Conservation (phyloP, 1,284 basidiomycete genomes). For the Ustilago cynodontis region DNA sequence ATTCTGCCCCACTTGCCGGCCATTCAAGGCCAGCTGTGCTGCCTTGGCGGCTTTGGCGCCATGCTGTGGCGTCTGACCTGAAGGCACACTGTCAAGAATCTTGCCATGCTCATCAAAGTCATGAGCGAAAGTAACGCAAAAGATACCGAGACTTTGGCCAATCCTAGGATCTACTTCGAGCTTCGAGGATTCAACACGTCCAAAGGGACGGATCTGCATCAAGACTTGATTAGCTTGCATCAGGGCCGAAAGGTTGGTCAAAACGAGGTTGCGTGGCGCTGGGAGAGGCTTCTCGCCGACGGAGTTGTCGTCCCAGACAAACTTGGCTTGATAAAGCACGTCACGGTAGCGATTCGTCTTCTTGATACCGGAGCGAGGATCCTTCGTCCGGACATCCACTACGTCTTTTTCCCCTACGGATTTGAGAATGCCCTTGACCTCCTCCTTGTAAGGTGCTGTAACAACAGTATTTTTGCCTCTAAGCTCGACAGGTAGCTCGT, state of each 20-base stretch:
- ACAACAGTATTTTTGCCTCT: constrained; percentile 30
- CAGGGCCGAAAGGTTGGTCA: constrained; percentile 80
- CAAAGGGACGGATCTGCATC: constrained; percentile 79
- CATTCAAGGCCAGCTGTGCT: constrained; percentile 40
- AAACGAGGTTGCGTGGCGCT: constrained; percentile 76
- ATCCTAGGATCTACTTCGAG: constrained; percentile 83
- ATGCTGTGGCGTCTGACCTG: constrained; percentile 34
- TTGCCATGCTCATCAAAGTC: constrained; percentile 61
- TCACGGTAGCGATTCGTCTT: constrained; percentile 15
- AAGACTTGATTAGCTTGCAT: constrained; percentile 79
- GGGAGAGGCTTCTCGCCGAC: constrained; percentile 81
- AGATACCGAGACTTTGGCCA: constrained; percentile 85
- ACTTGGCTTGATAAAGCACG: constrained; percentile 18
- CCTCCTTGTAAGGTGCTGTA: constrained; percentile 17
- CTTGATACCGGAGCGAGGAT: constrained; percentile 21
- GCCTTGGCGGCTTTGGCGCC: constrained; percentile 45
- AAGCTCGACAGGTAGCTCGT: constrained; percentile 43
- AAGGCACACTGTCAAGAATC: background rate
- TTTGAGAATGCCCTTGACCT: constrained; percentile 1
- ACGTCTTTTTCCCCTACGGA: constrained; percentile 25
- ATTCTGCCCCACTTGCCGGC: constrained; percentile 24
- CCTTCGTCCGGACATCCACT: constrained; percentile 13
- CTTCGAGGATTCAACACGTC: constrained; percentile 79
- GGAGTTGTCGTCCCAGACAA: constrained; percentile 82
- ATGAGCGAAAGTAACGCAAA: constrained; percentile 78